A percentile compares a stretch with the other conserved stretches of the same genome.
Evolutionary conservation across 2,329 filamentous ascomycete species (phyloP).

Genomic region (Colletotrichum eremochloae): DNA sequence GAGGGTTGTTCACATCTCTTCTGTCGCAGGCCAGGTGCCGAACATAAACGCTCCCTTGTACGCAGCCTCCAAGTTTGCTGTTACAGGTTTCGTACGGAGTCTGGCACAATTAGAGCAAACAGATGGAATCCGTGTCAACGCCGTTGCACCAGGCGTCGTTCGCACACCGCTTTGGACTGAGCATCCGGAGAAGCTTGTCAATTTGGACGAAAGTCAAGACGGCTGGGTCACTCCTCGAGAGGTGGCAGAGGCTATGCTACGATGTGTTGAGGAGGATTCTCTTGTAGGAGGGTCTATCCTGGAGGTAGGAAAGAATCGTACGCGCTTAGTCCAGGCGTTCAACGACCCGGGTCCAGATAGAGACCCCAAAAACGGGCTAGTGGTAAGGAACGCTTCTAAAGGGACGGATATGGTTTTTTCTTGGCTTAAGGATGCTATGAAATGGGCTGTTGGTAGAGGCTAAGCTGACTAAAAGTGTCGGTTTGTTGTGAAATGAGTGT

Average conservation of each 20-base stretch:
- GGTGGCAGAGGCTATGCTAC: slow-evolving; percentile 60
- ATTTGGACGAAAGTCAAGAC: slow-evolving; percentile 52
- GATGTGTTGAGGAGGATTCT: slow-evolving; percentile 51
- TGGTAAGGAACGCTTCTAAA: slow-evolving; percentile 47
- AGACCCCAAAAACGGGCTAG: slow-evolving; percentile 46
- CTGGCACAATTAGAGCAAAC: slow-evolving; percentile 52
- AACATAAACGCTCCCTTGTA: slow-evolving; percentile 55
- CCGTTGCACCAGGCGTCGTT: slow-evolving; percentile 59
- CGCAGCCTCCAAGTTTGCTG: slow-evolving; percentile 54
- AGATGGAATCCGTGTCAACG: slow-evolving; percentile 56
- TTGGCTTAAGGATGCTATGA: slow-evolving; percentile 46
- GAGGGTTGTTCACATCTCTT: slow-evolving; percentile 54
- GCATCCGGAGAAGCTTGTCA: slow-evolving; percentile 57
- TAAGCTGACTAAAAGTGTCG: not conserved
- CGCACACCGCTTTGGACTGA: slow-evolving; percentile 62
- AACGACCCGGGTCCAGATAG: slow-evolving; percentile 57
- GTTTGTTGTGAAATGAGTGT: no score
- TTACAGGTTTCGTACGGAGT: slow-evolving; percentile 58
- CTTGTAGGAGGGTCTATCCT: slow-evolving; percentile 57
- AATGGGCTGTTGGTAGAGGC: slow-evolving; percentile 45
- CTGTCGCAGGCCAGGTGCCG: slow-evolving; percentile 53
- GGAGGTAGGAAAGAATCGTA: slow-evolving; percentile 53
- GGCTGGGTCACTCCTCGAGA: slow-evolving; percentile 58
- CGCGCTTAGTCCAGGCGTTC: slow-evolving; percentile 50
- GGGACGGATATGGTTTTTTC: slow-evolving; percentile 48